Evolutionary conservation across 2,329 filamentous ascomycete species (phyloP).

Genomic region (Penicillium freii): DNA sequence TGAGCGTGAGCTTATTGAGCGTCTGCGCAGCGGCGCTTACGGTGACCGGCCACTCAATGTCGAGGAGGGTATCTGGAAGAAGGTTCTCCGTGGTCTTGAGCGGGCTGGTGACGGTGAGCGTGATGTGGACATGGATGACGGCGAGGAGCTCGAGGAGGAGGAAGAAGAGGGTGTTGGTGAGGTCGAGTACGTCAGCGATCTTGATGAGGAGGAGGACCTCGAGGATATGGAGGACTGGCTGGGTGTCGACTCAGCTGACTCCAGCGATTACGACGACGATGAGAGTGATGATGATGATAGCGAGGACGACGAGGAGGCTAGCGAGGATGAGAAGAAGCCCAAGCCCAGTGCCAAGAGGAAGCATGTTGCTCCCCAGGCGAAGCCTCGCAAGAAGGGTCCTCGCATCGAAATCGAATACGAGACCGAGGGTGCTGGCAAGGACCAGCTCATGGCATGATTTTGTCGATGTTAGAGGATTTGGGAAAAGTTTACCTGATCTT

Average conservation of each 20-base stretch:
- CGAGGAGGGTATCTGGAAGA: constrained; percentile 94
- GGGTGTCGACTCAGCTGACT: constrained; percentile 63
- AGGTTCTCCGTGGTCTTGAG: constrained; percentile 88
- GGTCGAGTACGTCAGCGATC: constrained; percentile 90
- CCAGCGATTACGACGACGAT: constrained; percentile 46
- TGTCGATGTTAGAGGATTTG: constrained; percentile 7
- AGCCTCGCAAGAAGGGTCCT: constrained; percentile 61
- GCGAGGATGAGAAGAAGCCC: constrained; percentile 49
- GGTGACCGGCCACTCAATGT: constrained; percentile 93
- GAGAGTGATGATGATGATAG: constrained; percentile 55
- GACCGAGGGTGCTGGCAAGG: constrained; percentile 61
- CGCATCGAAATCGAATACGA: constrained; percentile 77
- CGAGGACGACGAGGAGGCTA: constrained; percentile 38
- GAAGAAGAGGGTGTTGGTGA: constrained; percentile 70
- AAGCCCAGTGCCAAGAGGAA: constrained; percentile 57
- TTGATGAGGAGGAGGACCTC: constrained; percentile 74
- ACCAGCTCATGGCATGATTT: constrained; percentile 45
- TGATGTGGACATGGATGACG: constrained; percentile 86
- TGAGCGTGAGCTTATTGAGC: constrained; percentile 89
- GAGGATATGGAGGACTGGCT: constrained; percentile 98
- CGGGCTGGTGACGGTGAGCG: constrained; percentile 76
- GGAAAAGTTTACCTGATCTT: constrained; percentile 28
- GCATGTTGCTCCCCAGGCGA: constrained; percentile 50
- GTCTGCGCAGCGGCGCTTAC: constrained; percentile 87
- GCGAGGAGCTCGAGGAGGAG: constrained; percentile 73